phyloP scores from a whole-genome alignment of 495 filamentous ascomycete species.

The Tuber brumale region DNA sequence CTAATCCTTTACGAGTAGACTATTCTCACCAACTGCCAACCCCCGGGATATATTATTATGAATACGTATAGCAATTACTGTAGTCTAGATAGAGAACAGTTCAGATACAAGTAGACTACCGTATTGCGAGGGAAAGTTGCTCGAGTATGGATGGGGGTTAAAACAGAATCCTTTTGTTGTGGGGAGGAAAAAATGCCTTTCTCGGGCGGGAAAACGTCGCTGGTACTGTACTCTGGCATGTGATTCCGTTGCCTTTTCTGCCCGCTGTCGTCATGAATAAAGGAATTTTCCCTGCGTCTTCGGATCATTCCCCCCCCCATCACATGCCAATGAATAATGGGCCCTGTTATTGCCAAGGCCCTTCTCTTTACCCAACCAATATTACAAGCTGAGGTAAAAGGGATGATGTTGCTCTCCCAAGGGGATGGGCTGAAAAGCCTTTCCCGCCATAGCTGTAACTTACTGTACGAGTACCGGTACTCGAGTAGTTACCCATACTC shows the following conservation, averaged over 20 bases:
- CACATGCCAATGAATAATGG: neutral
- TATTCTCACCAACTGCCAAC: neutral
- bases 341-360: neutral
- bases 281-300: neutral
- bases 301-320: neutral
- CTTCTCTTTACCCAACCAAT: neutral
- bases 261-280: conserved; percentile 1
- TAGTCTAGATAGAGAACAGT: no score
- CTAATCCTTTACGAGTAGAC: no score
- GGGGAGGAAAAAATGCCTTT: neutral
- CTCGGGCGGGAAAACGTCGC: neutral
- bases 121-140: no score
- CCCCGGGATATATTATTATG: no score
- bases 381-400: neutral
- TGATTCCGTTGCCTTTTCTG: neutral
- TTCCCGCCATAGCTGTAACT: neutral
- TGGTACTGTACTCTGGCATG: neutral
- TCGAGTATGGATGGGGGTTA: neutral
- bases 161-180: no score
- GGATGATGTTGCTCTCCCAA: no score
- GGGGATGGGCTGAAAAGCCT: neutral
- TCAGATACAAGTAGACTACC: no score
- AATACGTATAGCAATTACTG: no score
- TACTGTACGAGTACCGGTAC: no score
- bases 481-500: no score